phyloP scores from a whole-genome alignment of 2,329 filamentous ascomycete genomes.

The Penicillium nordicum region DNA sequence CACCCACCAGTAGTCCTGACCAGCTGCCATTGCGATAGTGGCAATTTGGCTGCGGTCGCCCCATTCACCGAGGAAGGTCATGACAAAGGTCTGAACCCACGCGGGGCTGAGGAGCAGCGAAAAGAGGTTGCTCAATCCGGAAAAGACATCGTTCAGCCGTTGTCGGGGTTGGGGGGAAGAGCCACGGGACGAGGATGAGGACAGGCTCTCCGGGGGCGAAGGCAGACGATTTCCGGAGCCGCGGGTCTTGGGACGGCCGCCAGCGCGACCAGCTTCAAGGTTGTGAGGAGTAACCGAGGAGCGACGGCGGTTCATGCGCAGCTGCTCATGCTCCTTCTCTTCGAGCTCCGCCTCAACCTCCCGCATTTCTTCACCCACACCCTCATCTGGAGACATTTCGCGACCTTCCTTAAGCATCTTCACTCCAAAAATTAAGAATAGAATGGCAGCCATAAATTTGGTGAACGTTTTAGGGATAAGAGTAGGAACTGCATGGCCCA shows the following conservation, averaged over 20 bases:
- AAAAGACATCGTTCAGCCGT: slow-evolving; percentile 45
- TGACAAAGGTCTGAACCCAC: slow-evolving; percentile 98
- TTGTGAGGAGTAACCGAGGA: slow-evolving; percentile 71
- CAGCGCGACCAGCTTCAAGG: slow-evolving; percentile 73
- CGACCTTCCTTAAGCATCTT: slow-evolving; percentile 83
- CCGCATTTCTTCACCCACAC: slow-evolving; percentile 94
- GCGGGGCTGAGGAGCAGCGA: slow-evolving; percentile 87
- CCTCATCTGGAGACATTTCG: slow-evolving; percentile 83
- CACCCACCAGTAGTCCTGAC: slow-evolving; percentile 99
- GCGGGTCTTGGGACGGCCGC: slow-evolving; percentile 61
- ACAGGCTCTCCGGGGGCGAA: slow-evolving; percentile 76
- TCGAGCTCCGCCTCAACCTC: slow-evolving; percentile 93
- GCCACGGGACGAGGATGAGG: slow-evolving; percentile 66
- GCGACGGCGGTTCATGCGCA: slow-evolving; percentile 62
- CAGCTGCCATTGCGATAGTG: slow-evolving; percentile 97
- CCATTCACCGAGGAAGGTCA: slow-evolving; percentile 99
- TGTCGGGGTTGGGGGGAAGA: slow-evolving; percentile 50
- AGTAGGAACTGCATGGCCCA: slow-evolving; percentile 87
- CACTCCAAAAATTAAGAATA: slow-evolving; percentile 87
- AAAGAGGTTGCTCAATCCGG: slow-evolving; percentile 79
- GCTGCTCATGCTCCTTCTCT: slow-evolving; percentile 79
- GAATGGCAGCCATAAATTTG: slow-evolving; percentile 74
- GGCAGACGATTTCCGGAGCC: slow-evolving; percentile 69
- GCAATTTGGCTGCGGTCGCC: slow-evolving; percentile 96
- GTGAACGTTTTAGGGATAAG: slow-evolving; percentile 89